A percentile compares a stretch with the other conserved stretches of the same genome.
phyloP scores from a whole-genome alignment of 768 basidiomycete genomes.

The Saitozyma sp. region DNA sequence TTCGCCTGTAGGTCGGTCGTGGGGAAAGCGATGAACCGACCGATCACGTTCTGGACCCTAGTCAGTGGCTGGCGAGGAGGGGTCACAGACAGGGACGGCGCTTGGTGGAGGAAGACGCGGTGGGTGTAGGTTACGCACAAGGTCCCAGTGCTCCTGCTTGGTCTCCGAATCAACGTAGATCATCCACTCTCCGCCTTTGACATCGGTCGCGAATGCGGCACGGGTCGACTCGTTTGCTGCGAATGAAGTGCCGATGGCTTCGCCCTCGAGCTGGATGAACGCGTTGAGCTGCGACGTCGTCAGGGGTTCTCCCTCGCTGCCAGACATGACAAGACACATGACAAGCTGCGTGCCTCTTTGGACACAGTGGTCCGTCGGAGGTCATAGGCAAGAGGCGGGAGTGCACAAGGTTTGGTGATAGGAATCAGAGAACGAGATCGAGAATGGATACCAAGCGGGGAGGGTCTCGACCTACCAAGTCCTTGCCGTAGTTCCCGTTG shows the following conservation, averaged over 20 bases:
- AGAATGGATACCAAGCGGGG: neutral
- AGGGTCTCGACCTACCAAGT: slow-evolving; percentile 51
- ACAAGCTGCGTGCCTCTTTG: too few species aligned
- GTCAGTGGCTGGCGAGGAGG: neutral
- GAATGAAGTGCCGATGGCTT: slow-evolving; percentile 64
- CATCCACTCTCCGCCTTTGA: slow-evolving; percentile 70
- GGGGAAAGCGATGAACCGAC: slow-evolving; percentile 69
- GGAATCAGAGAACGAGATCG: neutral
- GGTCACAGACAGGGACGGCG: neutral
- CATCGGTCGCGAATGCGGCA: slow-evolving; percentile 60
- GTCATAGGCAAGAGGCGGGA: neutral
- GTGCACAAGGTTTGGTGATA: neutral
- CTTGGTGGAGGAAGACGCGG: neutral
- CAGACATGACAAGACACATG: neutral
- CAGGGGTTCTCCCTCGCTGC: neutral
- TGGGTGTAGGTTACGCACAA: slow-evolving; percentile 6
- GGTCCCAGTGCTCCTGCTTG: slow-evolving; percentile 66
- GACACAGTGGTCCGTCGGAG: neutral
- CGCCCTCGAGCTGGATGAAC: slow-evolving; percentile 64
- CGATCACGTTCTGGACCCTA: slow-evolving; percentile 61
- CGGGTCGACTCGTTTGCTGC: slow-evolving; percentile 56
- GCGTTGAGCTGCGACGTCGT: slow-evolving; percentile 59
- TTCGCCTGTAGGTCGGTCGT: slow-evolving; percentile 61
- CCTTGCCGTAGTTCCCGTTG: slow-evolving; percentile 68
- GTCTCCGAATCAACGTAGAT: slow-evolving; percentile 64